Base-by-base conservation (phyloP, 2,329 filamentous ascomycete genomes). In the Hymenoscyphus scutula region DNA sequence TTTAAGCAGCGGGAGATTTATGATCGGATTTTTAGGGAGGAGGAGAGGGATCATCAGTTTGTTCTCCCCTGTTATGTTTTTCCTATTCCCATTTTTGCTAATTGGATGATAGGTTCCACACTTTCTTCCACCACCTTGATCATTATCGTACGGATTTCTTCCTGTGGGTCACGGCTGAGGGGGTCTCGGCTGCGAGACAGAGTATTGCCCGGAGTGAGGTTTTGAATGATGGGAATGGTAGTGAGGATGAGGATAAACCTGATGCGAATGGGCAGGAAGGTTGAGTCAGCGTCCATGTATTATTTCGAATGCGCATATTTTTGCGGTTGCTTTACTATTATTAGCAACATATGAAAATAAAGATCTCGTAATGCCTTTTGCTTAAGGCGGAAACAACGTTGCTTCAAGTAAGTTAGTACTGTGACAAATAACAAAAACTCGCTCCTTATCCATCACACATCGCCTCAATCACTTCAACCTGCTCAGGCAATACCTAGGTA, bases 1-100 rank as follows among this genome's bases (percentile, higher is more conserved):
- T 99, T 99, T 78, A 98, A 98, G 79, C 87, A 96, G 74, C 79
- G 87, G 69, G 87, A 96, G 75, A 98, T 99, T 64, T 99, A 99
- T 74, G 86, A 90, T 71, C 84, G 91, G 27, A 97, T 98, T 68
- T 98, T 96, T 76, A 84, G 89, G 29, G 89, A 96, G 59, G 95
- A 98, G 76, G 91, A 95, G 77, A 86, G 89, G 74, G 89, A 91
- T 67, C 92, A 94, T 74, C 85, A 90, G 90, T 94, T 81, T 84
- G 90, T 68, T 53, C 11, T 25, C 6, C 38, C 10, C 4, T 30
- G 29, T 34, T 30, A 4, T 17, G n/a, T 6, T 17, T 11, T 19
- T 17, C 29, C 2, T 45, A 54, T 53, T 11, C 17, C 23, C 10
- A 17, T 30, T 15, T 41, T n/a, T n/a, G n/a, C 38, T 8, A 8